phyloP scores from a whole-genome alignment of 176 grass and related monocot genomes.

The Lolium rigidum region DNA sequence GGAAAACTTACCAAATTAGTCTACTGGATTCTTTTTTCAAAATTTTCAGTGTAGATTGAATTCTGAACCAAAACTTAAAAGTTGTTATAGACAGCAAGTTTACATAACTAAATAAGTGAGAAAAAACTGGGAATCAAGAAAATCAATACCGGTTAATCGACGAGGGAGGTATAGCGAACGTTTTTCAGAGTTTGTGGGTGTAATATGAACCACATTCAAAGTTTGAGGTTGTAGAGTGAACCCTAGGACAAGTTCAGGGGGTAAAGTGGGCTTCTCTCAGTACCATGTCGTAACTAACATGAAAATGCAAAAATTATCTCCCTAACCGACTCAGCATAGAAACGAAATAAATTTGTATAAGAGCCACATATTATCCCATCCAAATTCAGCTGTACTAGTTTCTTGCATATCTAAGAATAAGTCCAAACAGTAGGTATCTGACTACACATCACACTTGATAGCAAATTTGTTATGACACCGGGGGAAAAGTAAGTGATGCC shows the following conservation, averaged over 20 bases:
- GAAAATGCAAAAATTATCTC: slow-evolving; percentile 7
- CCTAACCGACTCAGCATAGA: background rate
- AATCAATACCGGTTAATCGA: background rate
- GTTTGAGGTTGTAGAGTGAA: background rate
- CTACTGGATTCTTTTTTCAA: no score
- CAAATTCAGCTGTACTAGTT: background rate
- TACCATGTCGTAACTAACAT: background rate
- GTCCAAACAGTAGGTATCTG: background rate
- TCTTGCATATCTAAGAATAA: slow-evolving; percentile 14
- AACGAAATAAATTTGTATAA: background rate
- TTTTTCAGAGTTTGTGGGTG: no score
- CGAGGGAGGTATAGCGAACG: no score
- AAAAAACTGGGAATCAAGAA: no score
- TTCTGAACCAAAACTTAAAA: no score
- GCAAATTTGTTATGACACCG: background rate
- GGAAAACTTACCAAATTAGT: background rate
- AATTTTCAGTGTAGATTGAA: no score
- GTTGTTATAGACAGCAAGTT: background rate
- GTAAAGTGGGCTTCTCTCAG: background rate
- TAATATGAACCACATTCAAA: no score
- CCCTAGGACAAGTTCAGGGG: background rate
- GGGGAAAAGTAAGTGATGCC: slow-evolving; percentile 20
- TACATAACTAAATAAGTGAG: background rate
- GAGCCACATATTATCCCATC: slow-evolving; percentile 3
- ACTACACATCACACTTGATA: background rate